Base-by-base conservation (phyloP, 2,329 filamentous ascomycete species). In the Fusarium odoratissimum region DNA sequence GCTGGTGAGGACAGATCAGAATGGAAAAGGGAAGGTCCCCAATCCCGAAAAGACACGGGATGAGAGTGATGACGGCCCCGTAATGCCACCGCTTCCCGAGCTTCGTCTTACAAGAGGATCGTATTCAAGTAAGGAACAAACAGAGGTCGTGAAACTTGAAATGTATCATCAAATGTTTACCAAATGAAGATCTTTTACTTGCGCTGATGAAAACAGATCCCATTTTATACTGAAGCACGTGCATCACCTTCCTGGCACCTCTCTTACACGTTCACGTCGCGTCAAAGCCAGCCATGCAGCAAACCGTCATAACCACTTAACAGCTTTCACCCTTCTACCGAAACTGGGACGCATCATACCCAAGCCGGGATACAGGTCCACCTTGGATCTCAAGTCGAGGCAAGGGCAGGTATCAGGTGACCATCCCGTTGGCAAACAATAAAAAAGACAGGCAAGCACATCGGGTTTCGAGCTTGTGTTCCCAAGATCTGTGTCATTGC, bases 251-350 rank as follows among this genome's bases (percentile, higher is more conserved):
- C 70, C 21, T 61, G 64, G 51, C 58, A 41, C 35, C 42, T 45
- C 64, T 69, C 51, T 69, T 57, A 69, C 66, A 69, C 64, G 49
- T 57, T 60, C 66, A 67, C 70, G 70, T 57, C 70, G 70, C 70
- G 70, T 63, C 46, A 13, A 33, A 23, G 17, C n/a, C 8, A 16
- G n/a, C 11, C 17, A 60, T 63, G 55, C 56, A 54, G 17, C 9
- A 64, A 73, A 28, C 17, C 28, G 35, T 4, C 9, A 60, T 67
- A 73, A 3, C 5, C 14, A 40, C 12, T 9, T 56, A 70, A 5
- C 30, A 54, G 21, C 25, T 13, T 21, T 6, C 10, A 57, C 0
- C n/a, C 40, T 31, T 33, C 25, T 73, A 73, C 21, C 23, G 70
- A 60, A 40, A 51, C 31, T 37, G 17, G 35, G 14, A 58, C 57